Evolutionary conservation across 768 basidiomycete species (phyloP), one percentile per base, ranked within the genome.

Genomic region (Mycena rosella): DNA sequence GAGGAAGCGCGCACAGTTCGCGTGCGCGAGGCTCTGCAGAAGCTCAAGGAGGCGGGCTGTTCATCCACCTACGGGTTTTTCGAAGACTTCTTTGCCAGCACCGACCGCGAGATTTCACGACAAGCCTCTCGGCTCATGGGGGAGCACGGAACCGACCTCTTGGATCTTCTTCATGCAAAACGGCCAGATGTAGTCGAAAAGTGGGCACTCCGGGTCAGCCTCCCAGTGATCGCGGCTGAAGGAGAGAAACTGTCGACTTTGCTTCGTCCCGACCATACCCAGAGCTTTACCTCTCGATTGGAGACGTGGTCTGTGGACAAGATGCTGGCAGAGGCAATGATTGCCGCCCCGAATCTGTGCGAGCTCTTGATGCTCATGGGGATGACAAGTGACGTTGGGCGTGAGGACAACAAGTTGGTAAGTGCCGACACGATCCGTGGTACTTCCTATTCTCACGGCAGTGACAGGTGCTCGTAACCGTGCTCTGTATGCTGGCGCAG

Each of bases 401-500:
- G 56, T 26, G 42, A 64, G 26, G 45, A 57, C 20, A 36, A 59
- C 29, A 42, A 48, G 9, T 44, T 59, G 3, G 64, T 51, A 42
- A 11, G 54, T 57, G 26, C 40, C 26, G 18, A 26, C 53, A 24
- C 20, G 53, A 34, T 40, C 24, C 24, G 53, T 26, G 6, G 5
- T 4, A 22, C 22, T 40, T 55, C 22, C 45, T 11, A 24, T 63
- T 53, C 40, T 59, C 27, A 53, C 32, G 36, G 5, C 17, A 7
- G 10, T 42, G 24, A 26, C 55, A 66, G 64, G 38, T 66, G 11
- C 64, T 66, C 36, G 64, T 48, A 3, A 66, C 64, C 7, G 38
- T 66, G 1, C 40, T 66, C 49, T 72, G 70, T 29, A 75, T 75
- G 72, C 67, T 77, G 20, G 67, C 67, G 9, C 69, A 73, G 24